Base-by-base conservation (phyloP, 352 stramenopile genomes). In the Thalassiosira mediterranea region DNA sequence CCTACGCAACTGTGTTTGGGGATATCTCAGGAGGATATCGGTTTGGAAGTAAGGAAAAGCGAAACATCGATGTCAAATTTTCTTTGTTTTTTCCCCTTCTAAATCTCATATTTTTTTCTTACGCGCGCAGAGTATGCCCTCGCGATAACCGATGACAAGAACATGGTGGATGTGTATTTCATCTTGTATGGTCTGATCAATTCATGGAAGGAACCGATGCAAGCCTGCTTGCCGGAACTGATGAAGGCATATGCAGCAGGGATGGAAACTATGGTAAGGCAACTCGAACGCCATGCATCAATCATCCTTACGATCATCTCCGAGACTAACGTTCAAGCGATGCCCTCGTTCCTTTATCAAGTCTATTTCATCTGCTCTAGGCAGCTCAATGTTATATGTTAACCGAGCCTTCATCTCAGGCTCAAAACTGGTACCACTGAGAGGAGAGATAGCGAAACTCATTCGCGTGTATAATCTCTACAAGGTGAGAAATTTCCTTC, bases 191-290 rank as follows among this genome's bases (percentile, higher is more conserved):
- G 65, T 2, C 25, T 59, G 17, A 25, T 75, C 2, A 66, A 58
- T 42, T 44, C 66, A 42, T 67, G 38, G 38, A 75, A 75, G 57
- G 65, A 75, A 29, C 65, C 65, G 0, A 61, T 75, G 3, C 63
- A 73, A 44, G 51, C 51, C 11, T 26, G 29, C 37, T 10, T 59
- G 31, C 51, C 51, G 11, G n/a, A 32, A 5, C 1, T 59, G 28
- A 32, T 42, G 26, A 26, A 59, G 31, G 51, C 25, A 10, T 38
- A 59, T 26, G 37, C 1, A 42, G 8, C 37, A 10, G 31, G 21
- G 29, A 10, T 59, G 7, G 37, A 59, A 34, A 38, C 11, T 44
- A 26, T 19, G 15, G 5, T 38, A 3, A 38, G n/a, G n/a, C n/a
- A n/a, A n/a, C n/a, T n/a, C n/a, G n/a, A n/a, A n/a, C n/a, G n/a